Evolutionary conservation across 257 asterid genomes (phyloP), one percentile per base, ranked within the genome.

Genomic region (Solanum chmielewskii): DNA sequence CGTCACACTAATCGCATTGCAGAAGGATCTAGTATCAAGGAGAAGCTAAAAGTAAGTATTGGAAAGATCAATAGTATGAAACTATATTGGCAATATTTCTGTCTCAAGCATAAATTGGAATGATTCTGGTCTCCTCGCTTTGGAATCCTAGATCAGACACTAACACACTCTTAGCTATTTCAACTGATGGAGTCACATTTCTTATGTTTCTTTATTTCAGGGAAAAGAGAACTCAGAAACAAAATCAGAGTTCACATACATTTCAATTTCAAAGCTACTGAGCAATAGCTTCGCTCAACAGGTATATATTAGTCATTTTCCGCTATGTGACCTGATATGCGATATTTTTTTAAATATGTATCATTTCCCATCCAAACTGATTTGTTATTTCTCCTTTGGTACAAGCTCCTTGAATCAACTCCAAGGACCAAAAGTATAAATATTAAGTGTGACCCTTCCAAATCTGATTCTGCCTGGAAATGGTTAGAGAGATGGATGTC

Each of bases 401-500:
- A 82, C 31, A 85, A 97, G 99, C 97, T 97, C 87, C 90, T 97
- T 94, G 96, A 91, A 81, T 91, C 98, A 86, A 90, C 96, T 29
- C 94, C 97, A 49, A 93, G 90, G 92, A 89, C 90, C 84, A 88
- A 93, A 84, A 86, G 90, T 76, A 93, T 93, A 78, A 93, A 92
- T 90, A 93, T 97, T 89, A 97, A 96, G 91, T 97, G 99, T 87
- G 98, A 96, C 80, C 98, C 99, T 88, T 93, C 86, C 56, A 95
- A 93, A 87, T 89, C 98, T 1, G 99, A 97, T 91, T 91, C 98
- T 6, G 90, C 98, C 88, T 97, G 99, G 99, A 91, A 89, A 91
- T 97, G 99, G 99, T 90, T 97, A 82, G 99, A 95, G 92, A 92
- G 98, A 88, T 96, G 99, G 99, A 95, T 95, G 94, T 85, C 98